A percentile compares a stretch with the other conserved stretches of the same genome.
phyloP scores from a whole-genome alignment of 495 filamentous ascomycete species.

The Halenospora varia region DNA sequence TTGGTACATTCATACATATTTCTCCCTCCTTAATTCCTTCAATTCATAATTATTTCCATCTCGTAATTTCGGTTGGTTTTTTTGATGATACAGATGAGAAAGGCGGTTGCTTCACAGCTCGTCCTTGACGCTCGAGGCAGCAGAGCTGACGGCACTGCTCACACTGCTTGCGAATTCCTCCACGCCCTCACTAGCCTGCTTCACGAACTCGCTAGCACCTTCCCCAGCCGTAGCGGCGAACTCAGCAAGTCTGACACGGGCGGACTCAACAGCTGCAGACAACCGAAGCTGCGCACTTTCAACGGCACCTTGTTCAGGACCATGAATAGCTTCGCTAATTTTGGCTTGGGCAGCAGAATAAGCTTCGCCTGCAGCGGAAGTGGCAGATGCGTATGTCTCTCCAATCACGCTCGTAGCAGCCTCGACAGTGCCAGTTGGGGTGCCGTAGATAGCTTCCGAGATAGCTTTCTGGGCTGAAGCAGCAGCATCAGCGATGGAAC shows the following conservation, averaged over 20 bases:
- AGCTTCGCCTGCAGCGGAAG: conserved; percentile 38
- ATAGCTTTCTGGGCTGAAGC: conserved; percentile 41
- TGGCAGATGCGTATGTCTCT: conserved; percentile 34
- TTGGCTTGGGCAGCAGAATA: conserved; percentile 32
- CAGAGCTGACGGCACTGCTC: conserved; percentile 16
- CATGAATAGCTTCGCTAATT: conserved; percentile 16
- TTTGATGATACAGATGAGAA: too few species aligned
- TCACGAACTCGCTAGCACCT: conserved; percentile 16
- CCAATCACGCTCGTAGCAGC: conserved; percentile 19
- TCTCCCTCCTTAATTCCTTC: neutral
- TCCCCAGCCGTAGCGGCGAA: conserved; percentile 21
- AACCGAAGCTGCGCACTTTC: conserved; percentile 24
- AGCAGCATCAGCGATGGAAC: conserved; percentile 1
- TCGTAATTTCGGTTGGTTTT: neutral
- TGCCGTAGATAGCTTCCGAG: conserved; percentile 54
- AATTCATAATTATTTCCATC: neutral
- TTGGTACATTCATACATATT: neutral
- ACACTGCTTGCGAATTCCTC: conserved; percentile 27
- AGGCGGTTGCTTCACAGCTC: conserved; percentile 25
- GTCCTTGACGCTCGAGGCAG: conserved; percentile 13
- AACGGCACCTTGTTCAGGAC: conserved; percentile 28
- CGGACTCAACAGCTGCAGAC: conserved; percentile 20
- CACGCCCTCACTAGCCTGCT: conserved; percentile 23
- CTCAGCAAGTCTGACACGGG: conserved; percentile 19
- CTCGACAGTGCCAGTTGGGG: conserved; percentile 44